Evolutionary conservation across 1,284 basidiomycete species (phyloP).

Genomic region (Cryptococcus hybrid): DNA sequence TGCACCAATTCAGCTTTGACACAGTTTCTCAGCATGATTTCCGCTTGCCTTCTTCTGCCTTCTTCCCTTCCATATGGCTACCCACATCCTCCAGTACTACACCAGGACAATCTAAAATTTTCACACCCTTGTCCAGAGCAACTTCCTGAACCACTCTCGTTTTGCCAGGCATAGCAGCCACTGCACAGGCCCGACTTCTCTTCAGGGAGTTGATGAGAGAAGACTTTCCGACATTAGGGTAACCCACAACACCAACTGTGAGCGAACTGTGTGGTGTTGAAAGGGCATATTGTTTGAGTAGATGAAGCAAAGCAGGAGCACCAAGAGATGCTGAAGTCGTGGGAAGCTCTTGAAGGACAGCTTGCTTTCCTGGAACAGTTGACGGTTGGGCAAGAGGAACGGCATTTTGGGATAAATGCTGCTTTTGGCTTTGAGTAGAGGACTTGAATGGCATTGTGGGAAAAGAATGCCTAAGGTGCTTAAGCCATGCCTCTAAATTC

Average conservation of each 20-base stretch:
- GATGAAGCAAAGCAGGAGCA: constrained; percentile 65
- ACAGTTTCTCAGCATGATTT: constrained; percentile 83
- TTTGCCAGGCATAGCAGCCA: constrained; percentile 93
- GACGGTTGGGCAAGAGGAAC: constrained; percentile 41
- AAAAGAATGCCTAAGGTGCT: constrained; percentile 83
- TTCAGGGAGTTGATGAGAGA: constrained; percentile 94
- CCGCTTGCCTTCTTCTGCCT: constrained; percentile 60
- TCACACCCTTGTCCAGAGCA: constrained; percentile 87
- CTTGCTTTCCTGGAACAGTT: constrained; percentile 47
- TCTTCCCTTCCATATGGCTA: constrained; percentile 58
- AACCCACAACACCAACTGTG: constrained; percentile 92
- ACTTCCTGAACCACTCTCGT: constrained; percentile 94
- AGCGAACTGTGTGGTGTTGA: constrained; percentile 67
- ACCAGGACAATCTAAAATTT: constrained; percentile 93
- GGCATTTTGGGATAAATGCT: constrained; percentile 61
- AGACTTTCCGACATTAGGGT: constrained; percentile 97
- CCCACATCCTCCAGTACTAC: constrained; percentile 67
- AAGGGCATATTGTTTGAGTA: constrained; percentile 85
- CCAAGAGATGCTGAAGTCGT: constrained; percentile 67
- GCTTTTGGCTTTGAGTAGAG: constrained; percentile 73
- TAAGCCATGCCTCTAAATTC: constrained; percentile 89
- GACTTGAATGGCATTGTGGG: constrained; percentile 94
- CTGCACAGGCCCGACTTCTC: constrained; percentile 78
- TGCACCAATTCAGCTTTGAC: constrained; percentile 88
- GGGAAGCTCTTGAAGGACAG: constrained; percentile 38